Conservation (phyloP, 1,139 yeast species). For the Saccharomyces hybrid region DNA sequence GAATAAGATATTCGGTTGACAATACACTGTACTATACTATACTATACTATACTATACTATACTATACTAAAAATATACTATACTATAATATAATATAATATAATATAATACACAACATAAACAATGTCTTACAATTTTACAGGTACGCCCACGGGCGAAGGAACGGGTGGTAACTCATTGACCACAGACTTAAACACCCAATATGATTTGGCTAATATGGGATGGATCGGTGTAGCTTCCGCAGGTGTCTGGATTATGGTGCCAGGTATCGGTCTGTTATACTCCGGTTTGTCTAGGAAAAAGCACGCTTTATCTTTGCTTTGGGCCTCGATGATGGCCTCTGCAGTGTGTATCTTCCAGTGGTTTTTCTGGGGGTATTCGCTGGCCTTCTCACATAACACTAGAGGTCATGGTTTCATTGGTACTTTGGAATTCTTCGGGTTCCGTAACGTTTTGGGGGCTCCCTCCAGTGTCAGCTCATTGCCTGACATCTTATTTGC, state of each 20-base stretch:
- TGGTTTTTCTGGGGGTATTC: conserved; percentile 99
- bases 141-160: conserved; percentile 45
- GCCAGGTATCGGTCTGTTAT: conserved; percentile 86
- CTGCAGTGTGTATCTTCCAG: conserved; percentile 73
- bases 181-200: conserved; percentile 65
- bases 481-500: conserved; percentile 85
- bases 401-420: conserved; percentile 54
- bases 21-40: neutral
- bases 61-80: neutral
- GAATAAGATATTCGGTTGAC: neutral
- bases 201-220: conserved; percentile 73
- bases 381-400: conserved; percentile 66
- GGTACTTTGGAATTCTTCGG: conserved; percentile 79
- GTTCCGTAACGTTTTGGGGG: conserved; percentile 71
- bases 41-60: neutral
- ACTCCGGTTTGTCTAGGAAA: conserved; percentile 86
- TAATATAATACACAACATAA: neutral
- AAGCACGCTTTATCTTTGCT: conserved; percentile 83
- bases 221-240: conserved; percentile 74
- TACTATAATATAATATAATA: neutral
- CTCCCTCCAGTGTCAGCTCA: conserved; percentile 57
- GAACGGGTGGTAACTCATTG: conserved; percentile 77
- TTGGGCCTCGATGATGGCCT: conserved; percentile 93
- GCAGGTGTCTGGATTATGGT: conserved; percentile 84
- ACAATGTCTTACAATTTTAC: conserved; percentile 31